Base-by-base conservation (phyloP, 2,329 filamentous ascomycete species). In the Grosmannia serpens region DNA sequence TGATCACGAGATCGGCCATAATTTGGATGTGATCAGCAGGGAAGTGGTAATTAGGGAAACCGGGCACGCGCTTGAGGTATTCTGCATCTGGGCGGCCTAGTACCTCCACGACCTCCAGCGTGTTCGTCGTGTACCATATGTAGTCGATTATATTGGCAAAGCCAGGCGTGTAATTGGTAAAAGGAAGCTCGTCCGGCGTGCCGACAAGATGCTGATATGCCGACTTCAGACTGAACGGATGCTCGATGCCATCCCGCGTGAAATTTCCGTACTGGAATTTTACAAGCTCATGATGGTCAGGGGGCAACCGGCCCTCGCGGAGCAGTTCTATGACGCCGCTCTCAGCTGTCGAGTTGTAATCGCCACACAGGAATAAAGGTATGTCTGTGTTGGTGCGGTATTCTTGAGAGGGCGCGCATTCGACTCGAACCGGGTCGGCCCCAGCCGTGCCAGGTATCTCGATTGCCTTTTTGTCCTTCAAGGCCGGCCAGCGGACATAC, bases 91-190 rank as follows among this genome's bases (percentile, higher is more conserved):
- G 89, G 50, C 92, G 88, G 33, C 91, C 91, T 4, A 96, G 84
- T 57, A 96, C 73, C 57, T 87, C 87, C 22, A 89, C 86, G 27
- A 95, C 88, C 68, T 94, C 88, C 51, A 96, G 77, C 26, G 87
- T 85, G 71, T 94, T 96, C 59, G 90, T 92, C 59, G 91, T 91
- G 73, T 95, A 99, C 91, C 91, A 97, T 67, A 99, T 90, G 72
- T 97, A 96, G 70, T 99, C 94, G 64, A 99, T 88, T 59, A 95
- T 89, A 62, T 91, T 91, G 56, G 84, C 83, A 74, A 96, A 99
- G n/a, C 85, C 84, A 1, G 94, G 91, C 17, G 91, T 95, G 73
- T 97, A 99, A 73, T 99, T 99, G 53, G 94, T 99, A 71, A 96
- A 99, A 5, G 85, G 84, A 65, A 97, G 76, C 69, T 96, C 89